Evolutionary conservation across 495 filamentous ascomycete genomes (phyloP).

Genomic region (Cenococcum geophilum): DNA sequence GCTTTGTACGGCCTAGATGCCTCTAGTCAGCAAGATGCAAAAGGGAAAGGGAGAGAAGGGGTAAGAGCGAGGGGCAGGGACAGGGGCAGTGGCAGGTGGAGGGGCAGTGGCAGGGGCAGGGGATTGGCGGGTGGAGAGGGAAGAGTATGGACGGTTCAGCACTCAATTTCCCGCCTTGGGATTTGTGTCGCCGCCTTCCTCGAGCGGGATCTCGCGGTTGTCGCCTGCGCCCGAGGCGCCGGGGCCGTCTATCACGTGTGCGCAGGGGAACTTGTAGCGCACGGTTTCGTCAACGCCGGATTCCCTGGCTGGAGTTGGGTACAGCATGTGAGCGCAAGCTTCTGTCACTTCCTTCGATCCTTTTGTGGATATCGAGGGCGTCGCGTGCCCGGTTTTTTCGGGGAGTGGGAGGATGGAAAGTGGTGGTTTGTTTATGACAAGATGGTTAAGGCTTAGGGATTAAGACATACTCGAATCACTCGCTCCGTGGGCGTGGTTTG

Average conservation of each 20-base stretch:
- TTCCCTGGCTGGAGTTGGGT: slow-evolving; percentile 41
- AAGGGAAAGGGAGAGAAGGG: neutral
- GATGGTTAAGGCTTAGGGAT: too few relatives aligned
- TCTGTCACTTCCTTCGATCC: neutral
- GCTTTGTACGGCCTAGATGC: slow-evolving; percentile 39
- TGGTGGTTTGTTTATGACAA: too few relatives aligned
- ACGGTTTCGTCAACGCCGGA: slow-evolving; percentile 50
- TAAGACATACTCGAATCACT: slow-evolving; percentile 43
- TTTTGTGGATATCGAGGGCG: neutral
- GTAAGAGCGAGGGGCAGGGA: neutral
- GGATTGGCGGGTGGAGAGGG: neutral
- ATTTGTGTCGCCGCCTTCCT: slow-evolving; percentile 47
- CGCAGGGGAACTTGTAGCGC: slow-evolving; percentile 42
- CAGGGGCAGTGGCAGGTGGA: neutral
- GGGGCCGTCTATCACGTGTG: slow-evolving; percentile 44
- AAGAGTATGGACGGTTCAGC: neutral
- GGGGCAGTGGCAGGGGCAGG: neutral
- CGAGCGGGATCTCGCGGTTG: slow-evolving; percentile 49
- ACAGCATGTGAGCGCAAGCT: neutral
- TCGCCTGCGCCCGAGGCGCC: slow-evolving; percentile 46
- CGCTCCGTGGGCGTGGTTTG: slow-evolving; percentile 20
- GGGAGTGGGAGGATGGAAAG: neutral
- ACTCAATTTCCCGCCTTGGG: slow-evolving; percentile 39
- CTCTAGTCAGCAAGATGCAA: neutral
- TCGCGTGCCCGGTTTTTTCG: neutral